Conservation (phyloP, 202 grass and related monocot genomes). For the Setaria italica region DNA sequence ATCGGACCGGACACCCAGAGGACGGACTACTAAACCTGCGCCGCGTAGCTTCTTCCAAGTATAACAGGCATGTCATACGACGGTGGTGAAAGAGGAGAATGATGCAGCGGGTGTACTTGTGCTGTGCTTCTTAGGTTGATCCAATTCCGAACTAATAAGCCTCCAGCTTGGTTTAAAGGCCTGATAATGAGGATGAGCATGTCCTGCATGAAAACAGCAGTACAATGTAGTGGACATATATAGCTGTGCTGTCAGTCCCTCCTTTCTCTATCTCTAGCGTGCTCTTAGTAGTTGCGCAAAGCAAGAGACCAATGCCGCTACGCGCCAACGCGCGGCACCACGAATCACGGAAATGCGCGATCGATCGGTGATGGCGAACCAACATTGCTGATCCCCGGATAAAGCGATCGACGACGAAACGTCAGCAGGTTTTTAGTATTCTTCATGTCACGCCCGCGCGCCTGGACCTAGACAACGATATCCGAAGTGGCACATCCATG, state of each 20-base stretch:
- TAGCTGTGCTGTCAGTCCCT: neutral
- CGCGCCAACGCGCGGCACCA: neutral
- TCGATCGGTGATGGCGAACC: constrained; percentile 10
- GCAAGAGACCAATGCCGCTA: neutral
- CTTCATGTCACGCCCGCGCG: neutral
- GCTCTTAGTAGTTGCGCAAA: neutral
- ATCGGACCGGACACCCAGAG: too few relatives aligned
- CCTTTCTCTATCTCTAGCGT: neutral
- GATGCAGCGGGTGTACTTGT: too few relatives aligned
- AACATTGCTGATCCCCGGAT: neutral
- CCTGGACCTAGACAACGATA: constrained; percentile 5
- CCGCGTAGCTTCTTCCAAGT: too few relatives aligned
- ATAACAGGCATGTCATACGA: too few relatives aligned
- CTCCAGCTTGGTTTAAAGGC: neutral
- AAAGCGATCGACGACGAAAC: neutral
- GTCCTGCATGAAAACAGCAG: neutral
- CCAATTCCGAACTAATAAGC: neutral
- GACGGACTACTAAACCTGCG: too few relatives aligned
- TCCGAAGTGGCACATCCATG: neutral
- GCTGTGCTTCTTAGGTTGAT: too few relatives aligned
- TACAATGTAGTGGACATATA: neutral
- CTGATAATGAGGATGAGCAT: neutral
- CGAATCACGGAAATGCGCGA: constrained; percentile 17
- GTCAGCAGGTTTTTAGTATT: neutral
- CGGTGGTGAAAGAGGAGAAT: too few relatives aligned